phyloP scores from a whole-genome alignment of 1,284 basidiomycete genomes.

The Sporisorium sorghi region DNA sequence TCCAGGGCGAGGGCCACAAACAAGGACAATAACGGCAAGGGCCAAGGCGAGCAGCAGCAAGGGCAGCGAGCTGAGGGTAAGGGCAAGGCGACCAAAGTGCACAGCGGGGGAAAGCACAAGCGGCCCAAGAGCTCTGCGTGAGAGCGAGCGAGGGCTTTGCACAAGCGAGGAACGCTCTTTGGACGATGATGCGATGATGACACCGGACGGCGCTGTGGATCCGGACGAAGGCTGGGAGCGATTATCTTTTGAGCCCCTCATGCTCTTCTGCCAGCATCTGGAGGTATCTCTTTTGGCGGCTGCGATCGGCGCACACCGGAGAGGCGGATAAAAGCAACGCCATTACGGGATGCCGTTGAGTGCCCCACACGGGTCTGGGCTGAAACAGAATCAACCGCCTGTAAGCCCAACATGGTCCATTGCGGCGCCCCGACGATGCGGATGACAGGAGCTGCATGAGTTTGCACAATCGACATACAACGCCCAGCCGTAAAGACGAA shows the following conservation, averaged over 20 bases:
- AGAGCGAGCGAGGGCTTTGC: neutral
- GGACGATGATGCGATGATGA: slow-evolving; percentile 36
- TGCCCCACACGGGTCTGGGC: no score
- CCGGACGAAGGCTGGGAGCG: no score
- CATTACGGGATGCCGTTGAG: no score
- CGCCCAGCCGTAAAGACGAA: neutral
- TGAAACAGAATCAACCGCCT: no score
- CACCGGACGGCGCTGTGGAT: slow-evolving; percentile 1
- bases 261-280: neutral
- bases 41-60: neutral
- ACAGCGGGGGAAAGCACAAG: no score
- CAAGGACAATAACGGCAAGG: neutral
- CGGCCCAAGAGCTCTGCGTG: no score
- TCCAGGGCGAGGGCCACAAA: neutral
- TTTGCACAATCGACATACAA: neutral
- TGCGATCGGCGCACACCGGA: neutral
- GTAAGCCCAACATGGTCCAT: neutral
- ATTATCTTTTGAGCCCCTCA: no score
- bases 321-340: no score
- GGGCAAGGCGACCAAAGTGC: no score
- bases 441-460: no score
- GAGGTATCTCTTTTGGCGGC: no score
- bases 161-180: slow-evolving; percentile 15
- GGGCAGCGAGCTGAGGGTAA: no score
- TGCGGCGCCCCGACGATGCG: neutral